Evolutionary conservation across 1,139 yeast species (phyloP), one percentile per base, ranked within the genome.

Genomic region (Taphrina flavorubra): DNA sequence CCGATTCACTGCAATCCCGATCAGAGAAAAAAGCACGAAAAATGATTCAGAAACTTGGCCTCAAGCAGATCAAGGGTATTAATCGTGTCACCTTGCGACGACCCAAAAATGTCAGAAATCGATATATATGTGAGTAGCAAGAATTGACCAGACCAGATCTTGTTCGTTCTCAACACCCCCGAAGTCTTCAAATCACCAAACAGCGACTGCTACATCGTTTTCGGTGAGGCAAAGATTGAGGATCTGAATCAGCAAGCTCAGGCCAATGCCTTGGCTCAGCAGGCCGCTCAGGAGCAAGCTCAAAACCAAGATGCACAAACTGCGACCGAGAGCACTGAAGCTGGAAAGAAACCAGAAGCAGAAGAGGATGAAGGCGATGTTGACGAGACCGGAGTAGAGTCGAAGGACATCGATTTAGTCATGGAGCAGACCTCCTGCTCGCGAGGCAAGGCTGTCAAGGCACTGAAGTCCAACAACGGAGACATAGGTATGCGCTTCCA

Each of bases 11-110:
- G 25, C 67, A 63, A 39, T 85, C 94, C 79, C 90, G 89, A 83
- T 89, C 90, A 82, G 97, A 92, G 84, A 90, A 90, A 87, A 92
- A 92, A 85, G 97, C 99, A 78, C 89, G 96, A 84, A 92, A 89
- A 79, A 82, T 88, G 78, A 88, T 94, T 83, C 83, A 87, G 83
- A 92, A 92, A 84, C 86, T 92, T 77, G 91, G 90, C 81, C 86
- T 94, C 82, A 91, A 90, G 86, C 91, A 87, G 83, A 86, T 94
- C 79, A 88, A 89, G 79, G 97, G 97, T 76, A 90, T 94, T 79
- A 83, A 90, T 81, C 90, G 99, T 84, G 99, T 94, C 78, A 92
- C 97, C 75, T 89, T 94, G 86, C 91, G 90, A 84, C 94, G 90
- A 84, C 87, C 91, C 83, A 92, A 95, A 81, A 91, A 91, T 87